Evolutionary conservation across 768 basidiomycete species (phyloP).

Genomic region (Termitomyces sp.): DNA sequence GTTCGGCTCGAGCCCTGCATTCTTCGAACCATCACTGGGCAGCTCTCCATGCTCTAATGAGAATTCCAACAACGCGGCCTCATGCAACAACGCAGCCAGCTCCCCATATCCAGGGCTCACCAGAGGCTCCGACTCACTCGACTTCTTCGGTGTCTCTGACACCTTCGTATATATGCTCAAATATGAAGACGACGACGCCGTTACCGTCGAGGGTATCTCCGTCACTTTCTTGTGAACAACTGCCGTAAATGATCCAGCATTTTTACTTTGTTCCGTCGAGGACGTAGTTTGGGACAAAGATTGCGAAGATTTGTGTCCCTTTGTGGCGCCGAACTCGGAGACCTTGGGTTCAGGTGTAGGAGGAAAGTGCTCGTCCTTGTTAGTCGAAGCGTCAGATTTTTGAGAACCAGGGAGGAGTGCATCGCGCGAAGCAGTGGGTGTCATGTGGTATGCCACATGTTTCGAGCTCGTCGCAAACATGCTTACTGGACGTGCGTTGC

Average conservation of each 20-base stretch:
- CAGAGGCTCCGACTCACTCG: background rate
- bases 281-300: constrained; percentile 18
- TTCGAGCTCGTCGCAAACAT: constrained; percentile 36
- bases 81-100: constrained; percentile 47
- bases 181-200: constrained; percentile 15
- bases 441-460: constrained; percentile 32
- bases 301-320: constrained; percentile 18
- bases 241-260: constrained; percentile 39
- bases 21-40: constrained; percentile 27
- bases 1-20: constrained; percentile 5
- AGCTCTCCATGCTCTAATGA: constrained; percentile 45
- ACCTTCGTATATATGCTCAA: constrained; percentile 17
- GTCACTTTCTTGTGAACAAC: constrained; percentile 54
- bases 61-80: constrained; percentile 55
- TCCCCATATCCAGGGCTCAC: constrained; percentile 48
- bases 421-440: constrained; percentile 31
- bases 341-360: constrained; percentile 27
- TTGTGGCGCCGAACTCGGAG: constrained; percentile 22
- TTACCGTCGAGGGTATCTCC: constrained; percentile 25
- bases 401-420: constrained; percentile 25
- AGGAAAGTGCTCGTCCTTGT: constrained; percentile 30
- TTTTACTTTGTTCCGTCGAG: constrained; percentile 8
- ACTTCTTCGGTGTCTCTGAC: constrained; percentile 25
- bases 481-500: constrained; percentile 25
- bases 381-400: constrained; percentile 14